Evolutionary conservation across 148 eudicot genomes (phyloP), one percentile per base, ranked within the genome.

Genomic region (Fagopyrum homotropicum): DNA sequence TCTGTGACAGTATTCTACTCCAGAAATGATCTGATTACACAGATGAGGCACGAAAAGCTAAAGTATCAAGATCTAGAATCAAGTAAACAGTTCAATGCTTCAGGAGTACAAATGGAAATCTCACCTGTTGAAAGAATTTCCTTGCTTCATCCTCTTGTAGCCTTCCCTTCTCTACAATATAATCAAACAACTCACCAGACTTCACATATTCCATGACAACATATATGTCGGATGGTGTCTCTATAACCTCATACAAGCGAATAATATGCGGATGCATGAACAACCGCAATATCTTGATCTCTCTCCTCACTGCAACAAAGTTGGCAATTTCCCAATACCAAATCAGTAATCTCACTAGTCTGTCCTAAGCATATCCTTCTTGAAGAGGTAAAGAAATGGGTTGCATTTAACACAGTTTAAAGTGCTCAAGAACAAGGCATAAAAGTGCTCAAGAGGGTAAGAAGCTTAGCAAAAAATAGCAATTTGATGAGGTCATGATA

Each of bases 211-310:
- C 98, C 97, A 94, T 94, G 76, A 94, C 97, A 50, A 94, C 92
- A 80, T 82, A 90, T 9, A 94, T 94, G 77, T 94, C 98, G 1
- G 89, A 75, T 10, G 90, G 90, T 45, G 98, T 94, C 92, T 94
- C 98, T 75, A 94, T 88, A 59, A 94, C 98, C 82, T 94, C 98
- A 81, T 94, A 94, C 6, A 94, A 93, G 45, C 98, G 90, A 45
- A 92, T 94, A 30, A 94, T 92, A 75, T 94, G 98, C 17, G 98
- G 98, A 82, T 94, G 98, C 96, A 94, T 92, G 84, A 94, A 94
- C 85, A 94, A 77, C 77, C 97, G 88, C 86, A 92, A 79, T 73
- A 94, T 94, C 78, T 92, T 92, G 78, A 94, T 94, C 83, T 94
- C 98, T 81, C 98, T 85, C 75, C 92, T 82, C 57, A 94, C 98